Base-by-base conservation (phyloP, 1,139 yeast species). In the Candida tunisiensis region DNA sequence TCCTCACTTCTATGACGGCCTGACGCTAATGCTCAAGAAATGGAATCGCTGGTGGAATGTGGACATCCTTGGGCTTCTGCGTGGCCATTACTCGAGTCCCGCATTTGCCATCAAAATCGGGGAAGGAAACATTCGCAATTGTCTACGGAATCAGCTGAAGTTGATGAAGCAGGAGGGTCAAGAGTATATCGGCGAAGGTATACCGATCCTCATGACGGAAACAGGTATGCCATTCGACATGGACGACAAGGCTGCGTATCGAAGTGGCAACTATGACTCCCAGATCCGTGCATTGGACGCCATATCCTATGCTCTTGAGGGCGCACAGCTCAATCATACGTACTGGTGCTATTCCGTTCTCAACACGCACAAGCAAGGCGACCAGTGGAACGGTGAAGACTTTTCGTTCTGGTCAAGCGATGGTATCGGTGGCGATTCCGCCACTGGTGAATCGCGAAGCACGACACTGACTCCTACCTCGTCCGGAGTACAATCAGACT, bases 221-320 rank as follows among this genome's bases (percentile, higher is more conserved):
- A 83, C 88, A n/a, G 98, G 98, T 3, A 79, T 85, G 74, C 96
- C 98, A 3, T 82, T 74, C 49, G 94, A 88, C 49, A 78, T 85
- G 93, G 88, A 85, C 46, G 62, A 66, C 33, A 34, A 35, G 41
- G 56, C 54, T 25, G 79, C 94, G 0, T 83, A 67, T 43, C 45
- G 47, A 1, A 62, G 60, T 30, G 82, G 85, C 1, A 65, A 70
- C 34, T 83, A 69, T 44, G 51, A 60, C 8, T 63, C 80, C 1
- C 96, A 85, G 44, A 74, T 78, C 3, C 59, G 67, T 5, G 94
- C 95, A 0, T 55, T 80, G 49, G 95, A 85, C 55, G 93, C 94
- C 0, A 50, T 83, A 26, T 62, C 74, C 15, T 66, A 57, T 41
- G 95, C 92, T 0, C 54, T 85, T 25, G 96, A 85, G 45, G 72